A percentile compares a stretch with the other conserved stretches of the same genome.
phyloP scores from a whole-genome alignment of 108 stramenopile genomes.

The Cyclotella cryptica region DNA sequence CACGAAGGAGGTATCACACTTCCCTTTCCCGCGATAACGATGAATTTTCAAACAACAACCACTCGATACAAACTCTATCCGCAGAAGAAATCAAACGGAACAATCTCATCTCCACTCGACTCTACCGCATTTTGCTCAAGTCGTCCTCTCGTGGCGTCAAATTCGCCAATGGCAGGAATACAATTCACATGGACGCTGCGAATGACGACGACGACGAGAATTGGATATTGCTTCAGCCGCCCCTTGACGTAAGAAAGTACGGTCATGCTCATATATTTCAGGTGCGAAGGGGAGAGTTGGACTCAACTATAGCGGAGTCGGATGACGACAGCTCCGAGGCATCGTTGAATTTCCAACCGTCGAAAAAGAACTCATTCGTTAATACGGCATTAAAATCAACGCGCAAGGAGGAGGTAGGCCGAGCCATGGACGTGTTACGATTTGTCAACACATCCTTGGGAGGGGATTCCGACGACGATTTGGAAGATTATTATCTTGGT shows the following conservation, averaged over 20 bases:
- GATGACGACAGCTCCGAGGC: too few relatives aligned
- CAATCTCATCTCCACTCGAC: conserved; percentile 36
- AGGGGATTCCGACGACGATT: conserved; percentile 43
- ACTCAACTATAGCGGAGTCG: background rate
- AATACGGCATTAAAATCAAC: conserved; percentile 14
- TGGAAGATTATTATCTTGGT: conserved; percentile 47
- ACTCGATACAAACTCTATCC: background rate
- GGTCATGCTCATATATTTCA: conserved; percentile 40
- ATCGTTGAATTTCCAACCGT: too few relatives aligned
- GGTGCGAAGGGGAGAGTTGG: conserved; percentile 19
- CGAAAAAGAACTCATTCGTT: too few relatives aligned
- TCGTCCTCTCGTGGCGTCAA: conserved; percentile 24
- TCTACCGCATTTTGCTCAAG: conserved; percentile 41
- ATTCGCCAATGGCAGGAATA: conserved; percentile 11
- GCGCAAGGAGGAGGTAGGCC: conserved; percentile 30
- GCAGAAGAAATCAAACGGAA: conserved; percentile 32
- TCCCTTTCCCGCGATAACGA: background rate
- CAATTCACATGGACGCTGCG: background rate
- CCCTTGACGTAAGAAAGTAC: conserved; percentile 41
- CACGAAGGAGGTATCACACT: background rate
- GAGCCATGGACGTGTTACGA: conserved; percentile 53
- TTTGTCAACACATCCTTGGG: conserved; percentile 46
- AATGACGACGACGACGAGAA: background rate
- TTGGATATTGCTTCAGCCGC: conserved; percentile 49
- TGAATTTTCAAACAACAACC: background rate